Base-by-base conservation (phyloP, 1,139 yeast genomes). In the Yarrowia galli region DNA sequence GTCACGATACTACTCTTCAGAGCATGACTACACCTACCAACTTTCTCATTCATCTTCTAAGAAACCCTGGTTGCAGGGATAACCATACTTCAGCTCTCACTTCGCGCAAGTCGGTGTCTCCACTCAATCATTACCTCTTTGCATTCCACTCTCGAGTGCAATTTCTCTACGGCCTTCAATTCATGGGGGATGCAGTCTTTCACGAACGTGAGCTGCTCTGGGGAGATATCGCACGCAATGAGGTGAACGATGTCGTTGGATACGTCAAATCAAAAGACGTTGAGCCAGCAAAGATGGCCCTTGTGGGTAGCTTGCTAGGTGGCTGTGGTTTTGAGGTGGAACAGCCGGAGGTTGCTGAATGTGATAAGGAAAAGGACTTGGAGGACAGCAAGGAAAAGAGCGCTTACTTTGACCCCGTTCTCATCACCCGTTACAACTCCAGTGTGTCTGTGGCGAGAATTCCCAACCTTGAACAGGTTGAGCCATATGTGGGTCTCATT, bases 141-240 rank as follows among this genome's bases (percentile, higher is more conserved):
- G 64, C 64, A 18, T 58, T 58, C 32, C 64, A 58, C 10, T 25
- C 64, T 15, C 64, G 64, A 4, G 12, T 58, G 16, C 64, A 58
- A 18, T 32, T 58, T 28, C 22, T 58, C 15, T 58, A 43, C 13
- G 64, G 51, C 1, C 20, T 58, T 2, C 64, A 58, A 28, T 43
- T 20, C 7, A 58, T 58, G 64, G 64, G 64, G 2, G 64, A 58
- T 16, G 51, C 51, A 6, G 64, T 58, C 13, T 42, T 43, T 15
- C 64, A 42, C 20, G 64, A 58, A 25, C 28, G 32, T 2, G 51
- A 42, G 6, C 51, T 18, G 10, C 51, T 58, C 2, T 58, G 64
- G 64, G 64, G 51, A 8, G 32, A 42, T 6, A 43, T 43, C 16
- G 51, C 40, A 1, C 25, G 15, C 1, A 42, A 43, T 2, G 51